Percentiles rank a stretch among this genome's conserved stretches.
Evolutionary conservation across 768 basidiomycete genomes (phyloP).

Genomic region (Russula sp.): DNA sequence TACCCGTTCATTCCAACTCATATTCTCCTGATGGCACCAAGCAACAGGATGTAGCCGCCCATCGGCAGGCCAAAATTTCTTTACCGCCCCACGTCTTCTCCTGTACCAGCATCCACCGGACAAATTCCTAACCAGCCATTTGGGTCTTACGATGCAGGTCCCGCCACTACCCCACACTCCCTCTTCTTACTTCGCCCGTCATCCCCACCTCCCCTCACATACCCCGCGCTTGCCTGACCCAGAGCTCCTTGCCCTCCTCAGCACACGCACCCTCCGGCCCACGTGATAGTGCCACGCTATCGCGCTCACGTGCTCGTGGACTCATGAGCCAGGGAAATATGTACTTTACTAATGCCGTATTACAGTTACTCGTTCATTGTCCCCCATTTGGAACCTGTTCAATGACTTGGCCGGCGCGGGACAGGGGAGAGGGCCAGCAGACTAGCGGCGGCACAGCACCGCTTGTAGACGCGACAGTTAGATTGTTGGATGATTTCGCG

Average conservation of each 20-base stretch:
- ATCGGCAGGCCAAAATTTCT: no score
- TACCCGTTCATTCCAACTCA: no score
- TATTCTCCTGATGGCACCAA: no score
- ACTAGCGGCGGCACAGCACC: conserved; percentile 41
- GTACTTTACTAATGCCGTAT: conserved; percentile 94
- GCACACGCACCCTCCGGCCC: conserved; percentile 35
- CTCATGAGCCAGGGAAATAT: conserved; percentile 93
- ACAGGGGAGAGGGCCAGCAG: no score
- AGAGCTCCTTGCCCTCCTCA: conserved; percentile 53
- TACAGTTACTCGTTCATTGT: conserved; percentile 88
- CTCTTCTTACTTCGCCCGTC: no score
- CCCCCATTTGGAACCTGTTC: conserved; percentile 77
- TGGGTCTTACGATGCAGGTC: no score
- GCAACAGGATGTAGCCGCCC: no score
- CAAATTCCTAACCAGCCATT: no score
- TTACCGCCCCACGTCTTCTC: no score
- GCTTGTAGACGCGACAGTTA: conserved; percentile 62
- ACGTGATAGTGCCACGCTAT: conserved; percentile 24
- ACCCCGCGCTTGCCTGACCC: conserved; percentile 36
- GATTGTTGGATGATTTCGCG: conserved; percentile 76
- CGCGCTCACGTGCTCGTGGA: conserved; percentile 64
- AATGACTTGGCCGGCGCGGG: conserved; percentile 61
- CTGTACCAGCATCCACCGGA: background rate
- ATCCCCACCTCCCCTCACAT: conserved; percentile 50
- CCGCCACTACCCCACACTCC: no score